phyloP scores from a whole-genome alignment of 148 eudicot species.

The Heliosperma pusillum region DNA sequence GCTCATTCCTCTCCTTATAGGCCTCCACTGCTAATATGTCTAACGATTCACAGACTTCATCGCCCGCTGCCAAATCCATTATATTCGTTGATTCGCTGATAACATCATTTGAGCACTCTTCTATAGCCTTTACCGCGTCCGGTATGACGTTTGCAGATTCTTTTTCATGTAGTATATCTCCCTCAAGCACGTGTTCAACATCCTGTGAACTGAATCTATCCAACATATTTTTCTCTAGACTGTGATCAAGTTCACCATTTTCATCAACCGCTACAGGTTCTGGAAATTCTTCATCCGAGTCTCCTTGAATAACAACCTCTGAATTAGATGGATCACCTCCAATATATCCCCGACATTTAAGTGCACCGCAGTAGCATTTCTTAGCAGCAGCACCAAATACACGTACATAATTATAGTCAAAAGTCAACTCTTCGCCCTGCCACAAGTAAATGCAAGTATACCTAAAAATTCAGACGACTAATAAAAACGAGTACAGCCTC shows the following conservation, averaged over 20 bases:
- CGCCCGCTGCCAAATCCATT: constrained; percentile 23
- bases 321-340: constrained; percentile 80
- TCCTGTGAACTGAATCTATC: constrained; percentile 28
- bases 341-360: constrained; percentile 82
- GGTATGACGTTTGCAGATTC: constrained; percentile 11
- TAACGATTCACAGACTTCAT: constrained; percentile 27
- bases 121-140: constrained; percentile 18
- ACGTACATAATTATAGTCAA: constrained; percentile 94
- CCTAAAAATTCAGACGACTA: neutral
- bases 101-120: constrained; percentile 21
- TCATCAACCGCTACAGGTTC: constrained; percentile 68
- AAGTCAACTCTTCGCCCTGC: constrained; percentile 96
- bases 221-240: constrained; percentile 28
- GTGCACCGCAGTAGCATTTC: constrained; percentile 89
- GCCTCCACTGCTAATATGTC: constrained; percentile 25
- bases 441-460: constrained; percentile 16
- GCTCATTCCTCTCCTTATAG: constrained; percentile 26
- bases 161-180: constrained; percentile 18
- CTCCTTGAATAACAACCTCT: constrained; percentile 74
- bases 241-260: constrained; percentile 44
- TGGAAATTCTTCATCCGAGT: constrained; percentile 88
- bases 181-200: constrained; percentile 25
- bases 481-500: neutral
- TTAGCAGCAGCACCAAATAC: constrained; percentile 99
- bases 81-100: constrained; percentile 19